Evolutionary conservation across 139 green algal genomes (phyloP).

Genomic region (Chlorella sp.): DNA sequence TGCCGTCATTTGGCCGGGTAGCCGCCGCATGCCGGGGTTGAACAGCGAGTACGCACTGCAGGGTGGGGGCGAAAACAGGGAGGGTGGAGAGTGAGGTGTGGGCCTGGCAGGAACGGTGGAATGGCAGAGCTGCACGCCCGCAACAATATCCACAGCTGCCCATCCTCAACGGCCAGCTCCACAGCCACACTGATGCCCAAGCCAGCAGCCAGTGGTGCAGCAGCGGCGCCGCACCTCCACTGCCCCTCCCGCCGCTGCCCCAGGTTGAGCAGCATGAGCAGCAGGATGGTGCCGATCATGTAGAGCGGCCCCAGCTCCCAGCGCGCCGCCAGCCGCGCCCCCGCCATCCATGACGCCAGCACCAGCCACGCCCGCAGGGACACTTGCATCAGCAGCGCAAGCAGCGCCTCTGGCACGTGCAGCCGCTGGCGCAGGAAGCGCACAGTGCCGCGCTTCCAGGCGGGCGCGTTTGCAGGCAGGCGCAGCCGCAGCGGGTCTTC

Average conservation of each 20-base stretch:
- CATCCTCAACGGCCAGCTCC: no score
- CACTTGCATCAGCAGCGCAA: conserved; percentile 36
- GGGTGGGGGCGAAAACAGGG: no score
- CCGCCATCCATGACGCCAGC: conserved; percentile 44
- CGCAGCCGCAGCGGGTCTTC: conserved; percentile 3
- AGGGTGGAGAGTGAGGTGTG: no score
- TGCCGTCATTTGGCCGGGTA: conserved; percentile 63
- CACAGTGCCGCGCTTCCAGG: neutral
- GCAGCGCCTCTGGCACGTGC: conserved; percentile 42
- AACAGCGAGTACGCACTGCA: conserved; percentile 55
- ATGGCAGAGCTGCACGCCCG: no score
- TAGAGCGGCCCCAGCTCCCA: conserved; percentile 40
- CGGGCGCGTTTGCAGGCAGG: conserved; percentile 10
- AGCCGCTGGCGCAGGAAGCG: conserved; percentile 22
- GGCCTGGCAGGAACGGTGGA: no score
- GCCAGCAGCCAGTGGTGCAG: no score
- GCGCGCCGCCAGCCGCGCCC: conserved; percentile 25
- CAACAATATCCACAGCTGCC: no score
- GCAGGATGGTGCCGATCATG: conserved; percentile 42
- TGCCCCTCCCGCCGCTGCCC: conserved; percentile 50
- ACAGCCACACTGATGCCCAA: no score
- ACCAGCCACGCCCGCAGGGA: conserved; percentile 34
- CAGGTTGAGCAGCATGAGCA: conserved; percentile 60
- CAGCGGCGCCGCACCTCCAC: conserved; percentile 3
- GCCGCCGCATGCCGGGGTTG: conserved; percentile 44